A percentile compares a stretch with the other conserved stretches of the same genome.
These are phyloP conservation scores for Hsuehochloa calcarea DNA, from an alignment of 176 grass and related monocot species.

Conservation along the genomic window DNA sequence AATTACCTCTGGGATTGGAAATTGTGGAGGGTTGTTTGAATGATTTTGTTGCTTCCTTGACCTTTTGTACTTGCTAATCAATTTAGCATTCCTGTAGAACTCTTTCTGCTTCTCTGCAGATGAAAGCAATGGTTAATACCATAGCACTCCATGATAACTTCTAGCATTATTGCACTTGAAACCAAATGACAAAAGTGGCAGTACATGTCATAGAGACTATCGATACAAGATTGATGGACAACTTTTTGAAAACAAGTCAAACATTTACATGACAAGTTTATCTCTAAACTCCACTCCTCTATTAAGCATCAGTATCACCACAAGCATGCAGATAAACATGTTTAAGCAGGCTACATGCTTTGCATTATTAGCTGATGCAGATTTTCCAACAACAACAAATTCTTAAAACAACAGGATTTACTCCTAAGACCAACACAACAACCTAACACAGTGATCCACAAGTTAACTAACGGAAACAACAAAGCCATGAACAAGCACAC, in stretches of 20 bases:
- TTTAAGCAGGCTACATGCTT: not conserved
- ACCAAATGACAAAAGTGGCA: not conserved
- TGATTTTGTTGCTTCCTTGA: constrained; percentile 51
- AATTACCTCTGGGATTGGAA: constrained; percentile 51
- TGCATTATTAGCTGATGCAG: not conserved
- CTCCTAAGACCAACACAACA: not conserved
- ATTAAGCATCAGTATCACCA: not conserved
- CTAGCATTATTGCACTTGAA: not conserved
- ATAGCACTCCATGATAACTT: not conserved
- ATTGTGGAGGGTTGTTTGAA: constrained; percentile 17
- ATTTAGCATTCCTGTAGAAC: constrained; percentile 86
- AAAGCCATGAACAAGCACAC: not conserved
- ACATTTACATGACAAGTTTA: not conserved
- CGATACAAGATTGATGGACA: not conserved
- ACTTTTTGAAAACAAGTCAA: not conserved
- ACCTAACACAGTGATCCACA: not conserved
- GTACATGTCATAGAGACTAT: not conserved
- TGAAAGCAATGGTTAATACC: not conserved
- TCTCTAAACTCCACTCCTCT: not conserved
- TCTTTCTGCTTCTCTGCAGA: constrained; percentile 80
- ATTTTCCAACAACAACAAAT: not conserved
- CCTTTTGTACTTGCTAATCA: constrained; percentile 71
- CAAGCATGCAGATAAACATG: not conserved
- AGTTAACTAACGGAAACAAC: not conserved
- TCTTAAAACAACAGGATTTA: not conserved